Conservation (phyloP, 2,329 filamentous ascomycete species). For the Escovopsis sp. region DNA sequence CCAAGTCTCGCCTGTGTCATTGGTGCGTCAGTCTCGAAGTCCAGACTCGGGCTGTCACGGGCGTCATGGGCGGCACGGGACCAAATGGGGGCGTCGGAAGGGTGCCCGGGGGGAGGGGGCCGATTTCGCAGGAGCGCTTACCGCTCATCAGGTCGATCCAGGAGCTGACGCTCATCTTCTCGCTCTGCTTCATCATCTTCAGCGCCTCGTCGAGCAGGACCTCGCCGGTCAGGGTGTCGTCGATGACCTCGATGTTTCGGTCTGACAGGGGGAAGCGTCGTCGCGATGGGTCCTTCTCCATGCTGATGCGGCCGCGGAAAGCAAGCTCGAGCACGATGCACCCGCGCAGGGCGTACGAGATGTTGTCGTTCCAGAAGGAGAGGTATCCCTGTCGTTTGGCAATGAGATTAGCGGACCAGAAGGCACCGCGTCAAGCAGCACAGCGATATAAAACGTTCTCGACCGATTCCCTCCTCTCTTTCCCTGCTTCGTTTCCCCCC, state of each 20-base stretch:
- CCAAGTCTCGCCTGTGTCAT: constrained; percentile 84
- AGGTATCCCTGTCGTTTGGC: constrained; percentile 63
- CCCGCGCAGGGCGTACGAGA: constrained; percentile 90
- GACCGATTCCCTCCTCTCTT: too few species aligned
- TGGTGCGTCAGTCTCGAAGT: constrained; percentile 1
- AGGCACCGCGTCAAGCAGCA: background rate
- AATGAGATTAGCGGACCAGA: too few species aligned
- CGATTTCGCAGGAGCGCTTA: constrained; percentile 26
- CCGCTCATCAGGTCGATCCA: constrained; percentile 99
- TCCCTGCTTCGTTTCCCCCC: too few species aligned
- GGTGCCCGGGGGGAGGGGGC: too few species aligned
- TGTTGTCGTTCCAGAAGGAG: constrained; percentile 99
- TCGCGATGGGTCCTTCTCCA: constrained; percentile 91
- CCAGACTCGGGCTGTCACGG: too few species aligned
- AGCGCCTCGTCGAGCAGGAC: constrained; percentile 93
- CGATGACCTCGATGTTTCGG: constrained; percentile 89
- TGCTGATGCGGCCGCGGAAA: constrained; percentile 89
- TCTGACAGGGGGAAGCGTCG: constrained; percentile 87
- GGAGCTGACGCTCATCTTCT: constrained; percentile 98
- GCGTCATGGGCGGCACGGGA: background rate
- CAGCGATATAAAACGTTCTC: too few species aligned
- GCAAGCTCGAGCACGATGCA: constrained; percentile 98
- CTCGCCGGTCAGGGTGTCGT: constrained; percentile 91
- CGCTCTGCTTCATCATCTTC: constrained; percentile 99
- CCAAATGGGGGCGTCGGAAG: background rate